These are phyloP conservation scores for Asclepias syriaca DNA, from an alignment of 257 asterid genomes.

Conservation along the genomic window DNA sequence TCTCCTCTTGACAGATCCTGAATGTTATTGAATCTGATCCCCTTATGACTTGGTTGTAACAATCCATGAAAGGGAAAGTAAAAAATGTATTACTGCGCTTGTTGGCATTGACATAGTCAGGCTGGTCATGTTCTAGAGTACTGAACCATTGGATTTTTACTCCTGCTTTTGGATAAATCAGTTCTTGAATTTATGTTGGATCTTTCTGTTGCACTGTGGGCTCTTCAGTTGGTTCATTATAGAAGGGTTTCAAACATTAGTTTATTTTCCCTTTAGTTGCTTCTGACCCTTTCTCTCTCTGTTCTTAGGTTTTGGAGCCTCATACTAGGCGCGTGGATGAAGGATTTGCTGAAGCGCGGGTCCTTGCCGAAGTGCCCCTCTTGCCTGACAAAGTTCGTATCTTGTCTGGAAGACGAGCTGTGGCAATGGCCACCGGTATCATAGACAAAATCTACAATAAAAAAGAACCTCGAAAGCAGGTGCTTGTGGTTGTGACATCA, in stretches of 20 bases:
- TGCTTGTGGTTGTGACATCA: constrained; percentile 88
- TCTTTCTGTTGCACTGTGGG: not conserved
- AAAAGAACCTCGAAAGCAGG: constrained; percentile 76
- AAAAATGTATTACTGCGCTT: not conserved
- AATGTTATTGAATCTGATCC: not conserved
- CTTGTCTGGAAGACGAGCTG: constrained; percentile 89
- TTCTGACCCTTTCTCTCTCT: constrained; percentile 6
- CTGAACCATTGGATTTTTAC: not conserved
- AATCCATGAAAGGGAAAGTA: not conserved
- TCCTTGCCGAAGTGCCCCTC: constrained; percentile 73
- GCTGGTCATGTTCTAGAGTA: not conserved
- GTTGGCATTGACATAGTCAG: not conserved
- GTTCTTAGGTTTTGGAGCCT: constrained; percentile 78
- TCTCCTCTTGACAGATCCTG: not conserved
- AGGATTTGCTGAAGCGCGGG: constrained; percentile 87
- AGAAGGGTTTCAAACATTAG: not conserved
- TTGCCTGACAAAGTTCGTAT: constrained; percentile 89
- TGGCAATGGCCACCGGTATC: constrained; percentile 94
- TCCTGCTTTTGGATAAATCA: not conserved
- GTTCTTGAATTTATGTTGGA: not conserved
- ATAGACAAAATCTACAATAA: constrained; percentile 62
- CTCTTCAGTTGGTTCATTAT: not conserved
- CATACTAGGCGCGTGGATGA: constrained; percentile 84
- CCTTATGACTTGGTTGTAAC: not conserved
- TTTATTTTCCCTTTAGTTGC: not conserved